phyloP scores from a whole-genome alignment of 179 eudicot species.

The Heliamphora pulchella region DNA sequence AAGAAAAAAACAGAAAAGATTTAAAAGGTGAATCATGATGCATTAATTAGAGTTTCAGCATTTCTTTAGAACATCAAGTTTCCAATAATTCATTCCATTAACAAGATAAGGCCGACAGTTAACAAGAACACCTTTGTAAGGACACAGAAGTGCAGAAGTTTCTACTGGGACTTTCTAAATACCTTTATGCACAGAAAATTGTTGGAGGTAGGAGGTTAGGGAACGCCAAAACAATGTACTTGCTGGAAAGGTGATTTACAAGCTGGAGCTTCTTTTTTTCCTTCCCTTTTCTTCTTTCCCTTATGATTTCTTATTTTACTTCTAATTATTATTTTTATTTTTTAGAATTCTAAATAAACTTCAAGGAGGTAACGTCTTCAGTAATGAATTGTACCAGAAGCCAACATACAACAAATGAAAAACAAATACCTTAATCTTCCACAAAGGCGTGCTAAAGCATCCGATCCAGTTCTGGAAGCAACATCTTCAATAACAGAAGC shows the following conservation, averaged over 20 bases:
- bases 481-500: constrained; percentile 78
- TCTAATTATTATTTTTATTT: too few relatives aligned
- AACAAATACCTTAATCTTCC: constrained; percentile 62
- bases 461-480: constrained; percentile 80
- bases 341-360: neutral
- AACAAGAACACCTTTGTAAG: neutral
- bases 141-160: neutral
- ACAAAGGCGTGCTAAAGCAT: constrained; percentile 87
- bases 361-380: neutral
- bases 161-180: neutral
- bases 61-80: neutral
- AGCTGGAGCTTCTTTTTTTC: too few relatives aligned
- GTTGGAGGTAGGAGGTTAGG: too few relatives aligned
- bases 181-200: too few relatives aligned
- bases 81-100: neutral
- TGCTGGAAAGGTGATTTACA: too few relatives aligned
- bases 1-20: neutral
- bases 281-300: too few relatives aligned
- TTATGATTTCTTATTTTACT: too few relatives aligned
- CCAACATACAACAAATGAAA: neutral
- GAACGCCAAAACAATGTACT: too few relatives aligned
- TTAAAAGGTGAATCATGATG: neutral
- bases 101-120: neutral
- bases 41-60: neutral
- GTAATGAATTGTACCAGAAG: neutral